Percentiles rank a stretch among this genome's conserved stretches.
These are phyloP conservation scores for Colletotrichum shisoi DNA, from an alignment of 2,329 filamentous ascomycete species.

Conservation along the genomic window DNA sequence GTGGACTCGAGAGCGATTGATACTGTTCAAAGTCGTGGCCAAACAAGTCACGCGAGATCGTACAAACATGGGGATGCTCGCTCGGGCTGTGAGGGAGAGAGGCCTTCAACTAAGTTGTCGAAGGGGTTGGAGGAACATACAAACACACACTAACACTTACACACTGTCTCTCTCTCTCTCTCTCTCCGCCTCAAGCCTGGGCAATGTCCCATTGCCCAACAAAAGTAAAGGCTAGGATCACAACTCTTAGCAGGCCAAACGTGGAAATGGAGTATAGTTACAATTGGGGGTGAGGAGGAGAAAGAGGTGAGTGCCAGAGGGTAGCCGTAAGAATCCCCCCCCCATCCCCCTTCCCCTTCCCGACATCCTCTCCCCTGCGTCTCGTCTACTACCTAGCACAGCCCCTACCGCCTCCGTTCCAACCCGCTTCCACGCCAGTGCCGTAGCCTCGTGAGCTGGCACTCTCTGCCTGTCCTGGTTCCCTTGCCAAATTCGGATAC, in stretches of 20 bases:
- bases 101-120: too few relatives aligned
- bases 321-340: not conserved
- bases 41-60: too few relatives aligned
- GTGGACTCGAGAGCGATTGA: too few relatives aligned
- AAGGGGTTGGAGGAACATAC: not conserved
- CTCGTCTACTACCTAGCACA: not conserved
- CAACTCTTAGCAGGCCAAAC: not conserved
- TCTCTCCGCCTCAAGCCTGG: too few relatives aligned
- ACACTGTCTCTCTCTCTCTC: not conserved
- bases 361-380: not conserved
- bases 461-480: too few relatives aligned
- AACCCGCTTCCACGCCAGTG: not conserved
- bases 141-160: not conserved
- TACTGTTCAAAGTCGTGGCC: too few relatives aligned
- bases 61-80: too few relatives aligned
- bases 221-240: not conserved
- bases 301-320: not conserved
- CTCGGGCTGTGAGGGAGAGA: too few relatives aligned
- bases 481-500: not conserved
- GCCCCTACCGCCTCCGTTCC: not conserved
- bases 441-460: constrained; percentile 18
- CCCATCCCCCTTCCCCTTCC: not conserved
- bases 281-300: constrained; percentile 2
- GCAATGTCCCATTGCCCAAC: too few relatives aligned
- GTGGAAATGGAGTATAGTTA: constrained; percentile 16